Conservation (phyloP, 371 early-diverging fungal species). For the Lichtheimia corymbifera region DNA sequence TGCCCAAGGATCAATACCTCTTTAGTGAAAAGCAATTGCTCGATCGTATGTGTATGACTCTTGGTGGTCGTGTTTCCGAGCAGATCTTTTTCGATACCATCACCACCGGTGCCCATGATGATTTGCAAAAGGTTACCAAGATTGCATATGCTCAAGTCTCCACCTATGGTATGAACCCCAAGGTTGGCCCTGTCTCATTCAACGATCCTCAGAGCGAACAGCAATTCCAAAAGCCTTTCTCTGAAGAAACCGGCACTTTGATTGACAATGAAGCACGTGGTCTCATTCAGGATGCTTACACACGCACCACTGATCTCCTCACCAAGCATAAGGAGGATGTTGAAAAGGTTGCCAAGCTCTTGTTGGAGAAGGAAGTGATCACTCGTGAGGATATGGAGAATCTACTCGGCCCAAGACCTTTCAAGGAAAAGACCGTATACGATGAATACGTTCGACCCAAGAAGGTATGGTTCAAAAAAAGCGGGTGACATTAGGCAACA, state of each 20-base stretch:
- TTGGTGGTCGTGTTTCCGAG: conserved; percentile 96
- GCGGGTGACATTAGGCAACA: neutral
- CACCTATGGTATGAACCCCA: conserved; percentile 93
- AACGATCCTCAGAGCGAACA: conserved; percentile 73
- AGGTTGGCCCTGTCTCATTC: conserved; percentile 88
- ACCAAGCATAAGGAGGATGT: conserved; percentile 83
- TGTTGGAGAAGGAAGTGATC: conserved; percentile 96
- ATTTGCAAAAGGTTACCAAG: conserved; percentile 96
- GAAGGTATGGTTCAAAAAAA: conserved; percentile 20
- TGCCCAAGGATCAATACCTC: conserved; percentile 97
- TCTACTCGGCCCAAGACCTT: conserved; percentile 88
- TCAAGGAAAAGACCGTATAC: conserved; percentile 75
- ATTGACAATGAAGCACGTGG: conserved; percentile 94
- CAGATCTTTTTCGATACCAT: conserved; percentile 90
- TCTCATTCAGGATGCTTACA: conserved; percentile 82
- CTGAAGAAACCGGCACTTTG: conserved; percentile 91
- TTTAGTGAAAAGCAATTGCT: conserved; percentile 89
- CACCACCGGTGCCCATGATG: conserved; percentile 92
- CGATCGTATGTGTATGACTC: conserved; percentile 98
- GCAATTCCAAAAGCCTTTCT: conserved; percentile 93
- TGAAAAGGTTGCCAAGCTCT: conserved; percentile 89
- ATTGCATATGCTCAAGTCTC: conserved; percentile 95
- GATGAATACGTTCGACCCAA: conserved; percentile 61
- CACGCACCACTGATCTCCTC: conserved; percentile 77
- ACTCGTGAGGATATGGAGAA: conserved; percentile 93